A percentile compares a stretch with the other conserved stretches of the same genome.
Evolutionary conservation across 2,329 filamentous ascomycete genomes (phyloP).

Genomic region (Botryosphaeria agaves): DNA sequence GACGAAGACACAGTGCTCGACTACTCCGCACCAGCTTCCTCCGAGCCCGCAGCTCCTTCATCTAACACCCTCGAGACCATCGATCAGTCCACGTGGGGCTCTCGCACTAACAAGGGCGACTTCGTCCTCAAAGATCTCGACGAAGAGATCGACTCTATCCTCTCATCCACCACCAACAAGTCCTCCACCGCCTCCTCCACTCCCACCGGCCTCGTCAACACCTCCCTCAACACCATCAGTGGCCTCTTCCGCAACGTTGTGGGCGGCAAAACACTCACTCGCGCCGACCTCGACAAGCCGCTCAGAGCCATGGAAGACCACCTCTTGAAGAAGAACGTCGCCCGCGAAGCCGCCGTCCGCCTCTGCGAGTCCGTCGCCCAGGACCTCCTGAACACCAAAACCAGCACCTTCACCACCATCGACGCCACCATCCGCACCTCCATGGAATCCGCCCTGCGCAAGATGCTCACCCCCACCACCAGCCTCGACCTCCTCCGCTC

Average conservation of each 20-base stretch:
- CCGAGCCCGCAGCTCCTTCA: constrained; percentile 27
- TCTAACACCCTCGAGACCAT: constrained; percentile 53
- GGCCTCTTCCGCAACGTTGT: constrained; percentile 89
- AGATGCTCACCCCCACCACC: constrained; percentile 89
- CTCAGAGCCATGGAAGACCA: constrained; percentile 96
- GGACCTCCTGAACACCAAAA: constrained; percentile 80
- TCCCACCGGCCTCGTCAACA: constrained; percentile 48
- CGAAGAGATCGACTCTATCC: constrained; percentile 80
- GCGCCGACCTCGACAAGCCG: constrained; percentile 76
- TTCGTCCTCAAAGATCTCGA: constrained; percentile 89
- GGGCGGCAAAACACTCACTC: constrained; percentile 80
- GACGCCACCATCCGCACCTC: constrained; percentile 68
- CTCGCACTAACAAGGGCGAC: constrained; percentile 68
- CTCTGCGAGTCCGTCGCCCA: constrained; percentile 83
- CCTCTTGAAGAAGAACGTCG: constrained; percentile 87
- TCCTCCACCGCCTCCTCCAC: constrained; percentile 26
- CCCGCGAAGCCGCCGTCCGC: constrained; percentile 79
- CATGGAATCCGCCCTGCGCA: constrained; percentile 82
- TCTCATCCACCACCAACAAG: constrained; percentile 60
- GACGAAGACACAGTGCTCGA: constrained; percentile 64
- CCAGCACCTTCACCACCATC: constrained; percentile 73
- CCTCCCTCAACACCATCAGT: constrained; percentile 65
- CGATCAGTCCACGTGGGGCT: constrained; percentile 69
- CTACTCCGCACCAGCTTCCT: constrained; percentile 56
- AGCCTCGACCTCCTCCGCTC: constrained; percentile 89